Evolutionary conservation across 495 filamentous ascomycete species (phyloP), one percentile per base, ranked within the genome.

Genomic region (Emericellopsis terricola): DNA sequence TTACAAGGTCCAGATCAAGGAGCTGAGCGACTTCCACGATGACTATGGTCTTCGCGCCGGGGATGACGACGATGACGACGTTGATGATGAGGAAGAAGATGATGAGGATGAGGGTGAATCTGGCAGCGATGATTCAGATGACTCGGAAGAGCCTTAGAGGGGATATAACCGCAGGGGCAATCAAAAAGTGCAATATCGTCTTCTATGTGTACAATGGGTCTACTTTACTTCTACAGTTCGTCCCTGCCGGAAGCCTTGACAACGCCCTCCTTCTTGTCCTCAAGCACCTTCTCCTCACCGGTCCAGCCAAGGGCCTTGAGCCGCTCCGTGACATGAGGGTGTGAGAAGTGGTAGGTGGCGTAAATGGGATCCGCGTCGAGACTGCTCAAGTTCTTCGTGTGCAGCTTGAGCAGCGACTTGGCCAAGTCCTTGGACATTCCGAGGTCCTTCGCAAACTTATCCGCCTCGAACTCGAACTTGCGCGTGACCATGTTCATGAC

Each of bases 291-390:
- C 38, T 47, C 45, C 10, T 55, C 64, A 27, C 60, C 42, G 24
- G 52, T 49, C 85, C 85, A 96, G 39, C 80, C 76, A 19, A 97
- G 63, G 1, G 87, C 89, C 58, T 76, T 81, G 43, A 97, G 61
- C 41, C 89, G 71, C 66, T 97, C 91, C 6, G 85, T 76, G 36
- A 97, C 68, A 42, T 96, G 96, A 1, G 89, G 89, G 57, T 97
- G 89, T 6, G 85, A 94, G 68, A 86, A 93, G 60, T 96, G 81
- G 61, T 96, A 97, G 61, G 76, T 86, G 17, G 91, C 85, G 54
- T 94, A 97, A 61, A 94, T 68, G 79, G 78, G 91, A 53, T 97
- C 91, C 27, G 89, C 89, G 52, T 97, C 91, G 87, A 96, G 94
- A 37, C 81, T 91, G 59, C 82, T 86, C 37, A 97, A 66, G 48